These are phyloP conservation scores for Diaporthe australafricana DNA, from an alignment of 2,329 filamentous ascomycete species.

Conservation along the genomic window DNA sequence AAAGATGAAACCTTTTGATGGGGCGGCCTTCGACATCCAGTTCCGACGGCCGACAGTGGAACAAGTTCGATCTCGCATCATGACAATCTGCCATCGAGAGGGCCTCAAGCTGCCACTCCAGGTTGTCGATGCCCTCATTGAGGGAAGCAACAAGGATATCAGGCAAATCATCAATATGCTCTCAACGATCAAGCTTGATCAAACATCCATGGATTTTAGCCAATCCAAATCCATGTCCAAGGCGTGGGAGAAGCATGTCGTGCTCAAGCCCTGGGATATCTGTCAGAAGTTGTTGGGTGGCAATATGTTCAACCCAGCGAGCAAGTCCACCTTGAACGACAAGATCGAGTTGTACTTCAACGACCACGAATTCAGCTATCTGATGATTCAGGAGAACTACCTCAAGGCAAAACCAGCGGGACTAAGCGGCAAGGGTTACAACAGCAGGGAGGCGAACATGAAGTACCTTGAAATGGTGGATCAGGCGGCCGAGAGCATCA, in stretches of 20 bases:
- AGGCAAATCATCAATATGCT: slow-evolving; percentile 99
- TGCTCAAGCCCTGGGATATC: slow-evolving; percentile 98
- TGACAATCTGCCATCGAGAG: slow-evolving; percentile 95
- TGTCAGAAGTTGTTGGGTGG: slow-evolving; percentile 90
- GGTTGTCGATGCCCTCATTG: slow-evolving; percentile 93
- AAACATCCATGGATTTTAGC: slow-evolving; percentile 82
- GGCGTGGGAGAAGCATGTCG: slow-evolving; percentile 97
- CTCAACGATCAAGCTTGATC: slow-evolving; percentile 90
- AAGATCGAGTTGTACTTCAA: slow-evolving; percentile 99
- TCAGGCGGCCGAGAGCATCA: slow-evolving; percentile 93
- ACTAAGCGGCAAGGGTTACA: slow-evolving; percentile 67
- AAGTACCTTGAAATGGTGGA: slow-evolving; percentile 90
- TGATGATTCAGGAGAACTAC: slow-evolving; percentile 99
- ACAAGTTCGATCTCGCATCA: slow-evolving; percentile 90
- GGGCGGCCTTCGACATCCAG: slow-evolving; percentile 83
- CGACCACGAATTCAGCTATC: slow-evolving; percentile 95
- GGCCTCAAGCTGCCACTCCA: slow-evolving; percentile 84
- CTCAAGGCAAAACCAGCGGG: slow-evolving; percentile 82
- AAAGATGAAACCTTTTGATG: slow-evolving; percentile 99
- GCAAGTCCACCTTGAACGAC: slow-evolving; percentile 91
- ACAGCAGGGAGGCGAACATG: slow-evolving; percentile 76
- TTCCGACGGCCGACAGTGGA: slow-evolving; percentile 93
- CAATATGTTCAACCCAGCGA: slow-evolving; percentile 85
- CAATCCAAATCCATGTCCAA: slow-evolving; percentile 95
- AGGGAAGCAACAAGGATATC: slow-evolving; percentile 95